Base-by-base conservation (phyloP, 2,329 filamentous ascomycete species). In the Penicillium frequentans region DNA sequence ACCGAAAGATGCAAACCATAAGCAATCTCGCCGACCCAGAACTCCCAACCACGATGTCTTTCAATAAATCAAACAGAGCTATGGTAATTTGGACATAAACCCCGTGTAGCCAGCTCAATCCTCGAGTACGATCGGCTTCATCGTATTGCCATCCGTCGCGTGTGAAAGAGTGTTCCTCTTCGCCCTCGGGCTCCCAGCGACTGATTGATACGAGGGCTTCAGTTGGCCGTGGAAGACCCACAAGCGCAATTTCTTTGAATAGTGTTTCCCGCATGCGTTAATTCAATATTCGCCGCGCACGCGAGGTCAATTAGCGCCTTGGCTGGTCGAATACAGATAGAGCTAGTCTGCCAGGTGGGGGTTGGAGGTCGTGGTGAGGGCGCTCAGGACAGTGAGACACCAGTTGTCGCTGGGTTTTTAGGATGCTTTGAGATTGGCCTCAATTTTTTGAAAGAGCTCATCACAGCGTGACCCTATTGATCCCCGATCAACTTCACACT, bases 11-110 rank as follows among this genome's bases (percentile, higher is more conserved):
- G 77, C 64, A 82, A 65, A 9, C 76, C 76, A 78, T 95, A 95
- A 2, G 83, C 84, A 11, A 88, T 83, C 16, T 87, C 88, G 43
- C 91, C 79, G 75, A 91, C 87, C 76, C 93, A 84, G 63, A 85
- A 85, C n/a, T 83, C 80, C 71, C 95, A 90, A 29, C 73, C 64
- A 7, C 45, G 52, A 27, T 66, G 62, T 10, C 54, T 52, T 5
- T 52, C 33, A 68, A 60, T 16, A 62, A 13, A 7, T 57, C 49
- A 29, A 64, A 49, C 1, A 63, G 54, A 75, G 31, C 39, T 3
- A 24, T 10, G 7, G 24, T 73, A 61, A 85, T 81, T 33, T 79
- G 75, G 35, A 77, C 73, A 68, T 85, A 85, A 8, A 87, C 73
- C 37, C 79, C 78, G 27, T 74, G 70, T 47, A 84, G 76, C 84